Conservation (phyloP, 441 rosid species). For the Melianthus villosus region DNA sequence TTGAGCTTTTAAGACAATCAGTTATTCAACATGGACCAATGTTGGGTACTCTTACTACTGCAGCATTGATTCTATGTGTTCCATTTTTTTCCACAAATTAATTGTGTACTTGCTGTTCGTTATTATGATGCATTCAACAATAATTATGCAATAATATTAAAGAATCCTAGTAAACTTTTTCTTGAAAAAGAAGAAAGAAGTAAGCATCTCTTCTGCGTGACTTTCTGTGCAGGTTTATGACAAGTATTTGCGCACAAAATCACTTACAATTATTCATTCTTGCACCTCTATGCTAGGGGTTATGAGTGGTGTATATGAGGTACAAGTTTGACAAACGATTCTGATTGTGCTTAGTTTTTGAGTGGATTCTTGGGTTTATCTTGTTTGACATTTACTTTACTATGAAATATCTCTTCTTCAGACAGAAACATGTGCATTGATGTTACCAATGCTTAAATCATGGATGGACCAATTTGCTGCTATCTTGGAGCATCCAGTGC, state of each 20-base stretch:
- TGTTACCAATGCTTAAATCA: constrained; percentile 45
- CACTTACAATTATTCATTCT: constrained; percentile 69
- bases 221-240: constrained; percentile 54
- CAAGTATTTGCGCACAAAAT: constrained; percentile 58
- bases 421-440: constrained; percentile 51
- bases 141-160: no score
- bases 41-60: no score
- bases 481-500: constrained; percentile 57
- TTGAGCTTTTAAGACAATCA: no score
- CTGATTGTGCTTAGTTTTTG: constrained; percentile 8
- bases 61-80: no score
- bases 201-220: no score
- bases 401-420: constrained; percentile 30
- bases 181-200: no score
- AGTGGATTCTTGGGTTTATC: constrained; percentile 13
- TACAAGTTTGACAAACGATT: constrained; percentile 12
- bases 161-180: no score
- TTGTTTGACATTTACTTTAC: constrained; percentile 19
- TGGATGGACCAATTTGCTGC: constrained; percentile 65
- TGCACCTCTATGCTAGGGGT: constrained; percentile 65
- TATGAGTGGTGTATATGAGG: constrained; percentile 82
- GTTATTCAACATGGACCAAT: no score
- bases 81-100: no score
- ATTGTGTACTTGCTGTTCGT: no score
- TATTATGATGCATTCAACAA: no score